A percentile compares a stretch with the other conserved stretches of the same genome.
Conservation (phyloP, 441 rosid species). For the Populus trichocarpa region DNA sequence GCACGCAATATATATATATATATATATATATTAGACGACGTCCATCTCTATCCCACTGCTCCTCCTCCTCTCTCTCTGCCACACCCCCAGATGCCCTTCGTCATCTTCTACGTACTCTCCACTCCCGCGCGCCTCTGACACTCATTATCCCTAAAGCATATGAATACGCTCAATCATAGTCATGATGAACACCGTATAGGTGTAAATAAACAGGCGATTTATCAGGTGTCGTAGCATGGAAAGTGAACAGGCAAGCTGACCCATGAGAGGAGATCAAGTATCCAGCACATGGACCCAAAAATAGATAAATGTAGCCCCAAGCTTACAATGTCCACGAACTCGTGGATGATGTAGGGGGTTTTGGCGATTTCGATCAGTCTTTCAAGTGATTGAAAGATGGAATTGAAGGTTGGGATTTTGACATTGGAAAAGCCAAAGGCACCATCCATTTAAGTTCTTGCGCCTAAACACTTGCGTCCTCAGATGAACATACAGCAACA, state of each 20-base stretch:
- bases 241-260: constrained; percentile 19
- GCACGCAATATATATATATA: not conserved
- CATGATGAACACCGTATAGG: too few relatives aligned
- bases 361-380: not conserved
- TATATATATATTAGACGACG: not conserved
- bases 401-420: constrained; percentile 29
- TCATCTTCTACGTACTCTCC: not conserved
- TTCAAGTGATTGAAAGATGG: constrained; percentile 23
- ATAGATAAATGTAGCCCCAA: constrained; percentile 25
- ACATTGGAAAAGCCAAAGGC: constrained; percentile 7
- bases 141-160: too few relatives aligned
- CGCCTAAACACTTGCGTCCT: not conserved
- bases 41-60: constrained; percentile 24
- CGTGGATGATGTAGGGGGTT: constrained; percentile 17
- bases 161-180: too few relatives aligned
- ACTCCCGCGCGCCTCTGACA: not conserved
- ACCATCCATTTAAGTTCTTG: constrained; percentile 4
- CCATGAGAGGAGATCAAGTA: constrained; percentile 33
- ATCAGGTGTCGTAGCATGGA: constrained; percentile 14
- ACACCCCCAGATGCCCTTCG: not conserved
- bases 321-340: constrained; percentile 25
- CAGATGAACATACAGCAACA: not conserved
- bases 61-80: not conserved
- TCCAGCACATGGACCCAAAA: constrained; percentile 33
- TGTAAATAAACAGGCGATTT: too few relatives aligned